Percentiles rank a stretch among this genome's conserved stretches.
Evolutionary conservation across 2,329 filamentous ascomycete species (phyloP).

Genomic region (Zymoseptoria pseudotritici): DNA sequence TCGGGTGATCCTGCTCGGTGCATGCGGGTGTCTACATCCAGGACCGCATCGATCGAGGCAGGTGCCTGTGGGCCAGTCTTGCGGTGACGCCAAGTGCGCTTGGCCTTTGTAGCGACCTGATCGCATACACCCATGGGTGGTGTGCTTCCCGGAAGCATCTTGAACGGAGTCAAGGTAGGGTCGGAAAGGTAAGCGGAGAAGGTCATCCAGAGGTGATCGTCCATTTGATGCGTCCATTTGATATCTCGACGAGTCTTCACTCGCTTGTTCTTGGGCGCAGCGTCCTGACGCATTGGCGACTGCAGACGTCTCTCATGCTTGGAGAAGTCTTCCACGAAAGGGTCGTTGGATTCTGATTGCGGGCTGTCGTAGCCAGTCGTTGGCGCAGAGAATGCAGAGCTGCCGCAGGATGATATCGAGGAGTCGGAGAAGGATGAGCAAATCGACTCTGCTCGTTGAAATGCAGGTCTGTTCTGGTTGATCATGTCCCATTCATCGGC

Average conservation of each 20-base stretch:
- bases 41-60: constrained; percentile 23
- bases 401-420: constrained; percentile 53
- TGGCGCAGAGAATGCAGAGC: constrained; percentile 38
- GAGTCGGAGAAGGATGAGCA: constrained; percentile 56
- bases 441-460: constrained; percentile 50
- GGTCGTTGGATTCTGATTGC: constrained; percentile 51
- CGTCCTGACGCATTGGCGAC: constrained; percentile 18
- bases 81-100: constrained; percentile 51
- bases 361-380: constrained; percentile 53
- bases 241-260: constrained; percentile 35
- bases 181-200: constrained; percentile 60
- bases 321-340: constrained; percentile 36
- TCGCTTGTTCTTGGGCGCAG: constrained; percentile 33
- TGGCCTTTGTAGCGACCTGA: constrained; percentile 55
- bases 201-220: constrained; percentile 58
- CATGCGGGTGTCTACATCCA: constrained; percentile 13
- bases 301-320: constrained; percentile 20
- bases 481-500: constrained; percentile 28
- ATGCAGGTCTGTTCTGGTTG: constrained; percentile 21
- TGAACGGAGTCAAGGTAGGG: constrained; percentile 59
- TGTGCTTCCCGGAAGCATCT: constrained; percentile 56
- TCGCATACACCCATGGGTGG: constrained; percentile 59
- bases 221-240: constrained; percentile 56
- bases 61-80: constrained; percentile 22
- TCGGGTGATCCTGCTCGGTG: constrained; percentile 36